phyloP scores from a whole-genome alignment of 139 green algal genomes.

The Edaphochlamys debaryana region DNA sequence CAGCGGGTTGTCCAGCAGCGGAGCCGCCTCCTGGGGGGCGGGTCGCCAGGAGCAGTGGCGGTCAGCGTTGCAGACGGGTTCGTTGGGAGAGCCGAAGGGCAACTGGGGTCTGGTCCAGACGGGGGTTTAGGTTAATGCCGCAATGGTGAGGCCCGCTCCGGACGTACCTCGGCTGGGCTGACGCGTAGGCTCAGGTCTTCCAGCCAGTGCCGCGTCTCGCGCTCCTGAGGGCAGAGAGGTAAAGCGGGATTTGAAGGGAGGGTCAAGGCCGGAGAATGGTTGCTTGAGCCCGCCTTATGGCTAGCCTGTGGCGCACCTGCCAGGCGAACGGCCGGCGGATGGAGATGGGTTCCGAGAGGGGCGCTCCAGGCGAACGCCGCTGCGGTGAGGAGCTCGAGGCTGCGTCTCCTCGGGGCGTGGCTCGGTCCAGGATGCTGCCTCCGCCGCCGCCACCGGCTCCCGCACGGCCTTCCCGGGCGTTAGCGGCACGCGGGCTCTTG shows the following conservation, averaged over 20 bases:
- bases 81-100: too few relatives aligned
- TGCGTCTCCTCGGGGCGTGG: background rate
- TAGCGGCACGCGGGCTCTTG: conserved; percentile 28
- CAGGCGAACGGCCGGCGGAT: conserved; percentile 23
- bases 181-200: conserved; percentile 17
- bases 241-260: background rate
- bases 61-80: too few relatives aligned
- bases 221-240: conserved; percentile 26
- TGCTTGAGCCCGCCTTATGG: too few relatives aligned
- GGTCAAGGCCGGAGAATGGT: too few relatives aligned
- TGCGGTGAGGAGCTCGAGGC: too few relatives aligned
- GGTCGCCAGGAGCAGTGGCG: background rate
- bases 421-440: conserved; percentile 29
- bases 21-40: conserved; percentile 6
- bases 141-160: background rate
- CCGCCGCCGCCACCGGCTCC: background rate
- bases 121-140: too few relatives aligned
- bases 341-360: background rate
- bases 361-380: too few relatives aligned
- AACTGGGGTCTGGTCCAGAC: too few relatives aligned
- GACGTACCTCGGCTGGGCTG: background rate
- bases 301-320: conserved; percentile 25
- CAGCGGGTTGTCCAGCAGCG: conserved; percentile 49
- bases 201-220: conserved; percentile 51
- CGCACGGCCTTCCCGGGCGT: too few relatives aligned